Base-by-base conservation (phyloP, 1,139 yeast genomes). In the Pichia sp. region DNA sequence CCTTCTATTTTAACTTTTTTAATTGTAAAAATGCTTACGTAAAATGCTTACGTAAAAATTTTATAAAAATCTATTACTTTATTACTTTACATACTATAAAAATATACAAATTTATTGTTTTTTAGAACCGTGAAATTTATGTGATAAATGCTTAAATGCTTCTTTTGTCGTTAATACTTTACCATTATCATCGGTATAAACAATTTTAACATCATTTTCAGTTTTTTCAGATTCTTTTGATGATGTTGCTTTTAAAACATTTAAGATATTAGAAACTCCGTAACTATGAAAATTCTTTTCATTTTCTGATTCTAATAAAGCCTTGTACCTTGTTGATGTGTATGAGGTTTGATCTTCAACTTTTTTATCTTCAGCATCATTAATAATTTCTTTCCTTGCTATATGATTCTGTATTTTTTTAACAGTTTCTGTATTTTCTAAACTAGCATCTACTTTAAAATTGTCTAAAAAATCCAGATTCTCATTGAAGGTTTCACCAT, bases 141-240 rank as follows among this genome's bases (percentile, higher is more conserved):
- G 95, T 1, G 96, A 87, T 45, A 89, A 61, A 50, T 80, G 78
- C 64, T 87, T 90, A 67, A 80, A 90, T 0, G 97, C 97, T 51
- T 84, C 86, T 60, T 85, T 87, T 2, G 81, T 72, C 38, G 71
- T 68, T 42, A 92, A 64, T 24, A 70, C 71, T 40, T 78, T 71
- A 1, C 97, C 97, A 6, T 68, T 60, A 35, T 81, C 86, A 61
- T 90, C 96, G 39, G 71, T 73, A 61, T 89, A 87, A 33, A 71
- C 73, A 8, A 90, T 60, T 24, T 73, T 68, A 23, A 90, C 76
- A 45, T 78, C 75, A 62, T 85, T 84, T 10, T 34, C 29, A 42
- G 47, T 16, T 41, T 60, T 55, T 24, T 60, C 62, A 40, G 16
- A 16, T 63, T 64, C 2, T 63, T 12, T 35, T 28, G 32, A 26